Evolutionary conservation across 306 rosid species (phyloP).

Genomic region (Trifolium subterraneum): DNA sequence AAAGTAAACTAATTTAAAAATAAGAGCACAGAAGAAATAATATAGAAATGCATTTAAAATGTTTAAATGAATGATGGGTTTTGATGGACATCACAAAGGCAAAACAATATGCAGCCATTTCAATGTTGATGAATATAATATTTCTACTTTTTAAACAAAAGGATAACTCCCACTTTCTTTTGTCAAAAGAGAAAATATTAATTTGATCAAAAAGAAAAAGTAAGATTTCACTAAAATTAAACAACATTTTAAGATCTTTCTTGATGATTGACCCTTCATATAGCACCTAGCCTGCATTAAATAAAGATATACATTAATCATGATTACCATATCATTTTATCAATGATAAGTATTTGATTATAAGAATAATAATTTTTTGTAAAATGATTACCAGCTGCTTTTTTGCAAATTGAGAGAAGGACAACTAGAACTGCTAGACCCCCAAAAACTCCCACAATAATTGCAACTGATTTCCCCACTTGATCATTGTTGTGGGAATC

Average conservation of each 20-base stretch:
- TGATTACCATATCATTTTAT: slow-evolving; percentile 30
- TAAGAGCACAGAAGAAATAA: too few relatives aligned
- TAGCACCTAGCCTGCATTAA: slow-evolving; percentile 49
- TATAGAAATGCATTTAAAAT: not conserved
- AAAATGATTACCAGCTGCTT: slow-evolving; percentile 59
- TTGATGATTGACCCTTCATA: slow-evolving; percentile 44
- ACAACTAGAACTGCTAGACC: slow-evolving; percentile 78
- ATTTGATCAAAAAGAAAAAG: slow-evolving; percentile 47
- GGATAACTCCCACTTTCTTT: slow-evolving; percentile 47
- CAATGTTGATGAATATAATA: slow-evolving; percentile 52
- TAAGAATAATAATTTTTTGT: not conserved
- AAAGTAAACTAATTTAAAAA: too few relatives aligned
- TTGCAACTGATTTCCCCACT: slow-evolving; percentile 81
- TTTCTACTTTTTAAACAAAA: slow-evolving; percentile 46
- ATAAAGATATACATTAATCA: slow-evolving; percentile 13
- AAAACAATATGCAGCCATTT: slow-evolving; percentile 54
- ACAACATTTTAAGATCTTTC: slow-evolving; percentile 44
- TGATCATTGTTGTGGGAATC: slow-evolving; percentile 69
- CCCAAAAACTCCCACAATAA: slow-evolving; percentile 74
- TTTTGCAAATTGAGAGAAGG: slow-evolving; percentile 85
- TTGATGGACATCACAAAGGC: slow-evolving; percentile 50
- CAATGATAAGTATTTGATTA: slow-evolving; percentile 4
- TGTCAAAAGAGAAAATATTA: slow-evolving; percentile 46
- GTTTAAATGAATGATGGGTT: slow-evolving; percentile 37
- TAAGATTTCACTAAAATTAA: slow-evolving; percentile 40